Evolutionary conservation across 2,329 filamentous ascomycete species (phyloP).

Genomic region (Aspergillus ochraceus): DNA sequence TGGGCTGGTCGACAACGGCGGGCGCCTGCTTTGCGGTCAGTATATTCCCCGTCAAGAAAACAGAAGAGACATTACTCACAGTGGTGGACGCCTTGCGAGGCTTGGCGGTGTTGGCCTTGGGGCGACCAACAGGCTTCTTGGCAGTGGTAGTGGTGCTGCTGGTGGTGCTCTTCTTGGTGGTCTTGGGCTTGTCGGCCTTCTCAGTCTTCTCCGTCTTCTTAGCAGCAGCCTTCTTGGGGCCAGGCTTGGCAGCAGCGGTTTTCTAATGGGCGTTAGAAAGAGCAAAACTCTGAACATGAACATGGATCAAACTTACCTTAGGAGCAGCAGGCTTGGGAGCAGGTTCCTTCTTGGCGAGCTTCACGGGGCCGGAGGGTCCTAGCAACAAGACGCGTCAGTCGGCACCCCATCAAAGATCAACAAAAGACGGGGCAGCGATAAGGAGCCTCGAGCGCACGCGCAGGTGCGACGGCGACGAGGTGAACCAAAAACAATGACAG

Average conservation of each 20-base stretch:
- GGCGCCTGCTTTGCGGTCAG: conserved; percentile 53
- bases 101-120: conserved; percentile 55
- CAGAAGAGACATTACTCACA: conserved; percentile 28
- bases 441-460: neutral
- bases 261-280: conserved; percentile 7
- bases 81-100: conserved; percentile 52
- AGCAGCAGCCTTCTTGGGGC: conserved; percentile 22
- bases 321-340: conserved; percentile 45
- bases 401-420: conserved; percentile 7
- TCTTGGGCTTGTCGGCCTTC: conserved; percentile 47
- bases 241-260: conserved; percentile 23
- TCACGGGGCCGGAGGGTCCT: conserved; percentile 86
- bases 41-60: neutral
- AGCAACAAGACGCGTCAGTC: conserved; percentile 30
- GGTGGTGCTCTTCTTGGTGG: conserved; percentile 47
- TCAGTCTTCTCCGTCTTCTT: conserved; percentile 54
- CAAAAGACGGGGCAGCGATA: neutral
- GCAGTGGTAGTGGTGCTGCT: conserved; percentile 34
- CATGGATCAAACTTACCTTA: conserved; percentile 25
- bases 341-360: conserved; percentile 79
- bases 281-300: neutral
- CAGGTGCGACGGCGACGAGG: neutral
- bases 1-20: conserved; percentile 68
- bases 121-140: conserved; percentile 55
- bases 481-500: neutral